These are phyloP conservation scores for Saccharomyces hybrid DNA, from an alignment of 1,139 yeast genomes.

Conservation along the genomic window DNA sequence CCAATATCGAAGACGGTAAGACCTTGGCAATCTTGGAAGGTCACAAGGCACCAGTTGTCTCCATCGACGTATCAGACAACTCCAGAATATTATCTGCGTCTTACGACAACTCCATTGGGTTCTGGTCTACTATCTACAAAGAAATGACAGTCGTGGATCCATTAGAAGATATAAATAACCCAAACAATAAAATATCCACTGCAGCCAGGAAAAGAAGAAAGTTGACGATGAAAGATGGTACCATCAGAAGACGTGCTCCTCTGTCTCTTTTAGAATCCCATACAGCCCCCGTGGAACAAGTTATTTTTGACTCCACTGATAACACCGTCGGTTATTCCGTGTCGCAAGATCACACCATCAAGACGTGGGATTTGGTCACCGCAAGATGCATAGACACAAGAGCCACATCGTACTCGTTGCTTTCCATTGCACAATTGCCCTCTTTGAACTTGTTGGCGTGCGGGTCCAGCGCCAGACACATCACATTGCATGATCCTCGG, in stretches of 20 bases:
- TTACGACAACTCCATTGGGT: conserved; percentile 69
- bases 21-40: conserved; percentile 82
- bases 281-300: conserved; percentile 78
- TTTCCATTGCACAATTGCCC: conserved; percentile 66
- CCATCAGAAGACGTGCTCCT: conserved; percentile 75
- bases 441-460: conserved; percentile 65
- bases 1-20: conserved; percentile 57
- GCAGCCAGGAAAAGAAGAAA: conserved; percentile 83
- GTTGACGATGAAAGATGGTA: conserved; percentile 69
- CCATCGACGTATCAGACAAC: conserved; percentile 52
- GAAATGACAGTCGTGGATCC: conserved; percentile 74
- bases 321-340: conserved; percentile 83
- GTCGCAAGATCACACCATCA: conserved; percentile 89
- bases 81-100: conserved; percentile 74
- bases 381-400: conserved; percentile 78
- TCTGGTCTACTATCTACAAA: conserved; percentile 83
- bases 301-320: conserved; percentile 66
- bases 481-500: conserved; percentile 88
- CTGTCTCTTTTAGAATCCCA: conserved; percentile 74
- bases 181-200: conserved; percentile 45
- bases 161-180: conserved; percentile 42
- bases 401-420: conserved; percentile 78
- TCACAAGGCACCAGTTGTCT: conserved; percentile 79
- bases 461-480: conserved; percentile 95
- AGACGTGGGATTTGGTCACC: conserved; percentile 93